Evolutionary conservation across 768 basidiomycete species (phyloP).

Genomic region (Termitomyces sp.): DNA sequence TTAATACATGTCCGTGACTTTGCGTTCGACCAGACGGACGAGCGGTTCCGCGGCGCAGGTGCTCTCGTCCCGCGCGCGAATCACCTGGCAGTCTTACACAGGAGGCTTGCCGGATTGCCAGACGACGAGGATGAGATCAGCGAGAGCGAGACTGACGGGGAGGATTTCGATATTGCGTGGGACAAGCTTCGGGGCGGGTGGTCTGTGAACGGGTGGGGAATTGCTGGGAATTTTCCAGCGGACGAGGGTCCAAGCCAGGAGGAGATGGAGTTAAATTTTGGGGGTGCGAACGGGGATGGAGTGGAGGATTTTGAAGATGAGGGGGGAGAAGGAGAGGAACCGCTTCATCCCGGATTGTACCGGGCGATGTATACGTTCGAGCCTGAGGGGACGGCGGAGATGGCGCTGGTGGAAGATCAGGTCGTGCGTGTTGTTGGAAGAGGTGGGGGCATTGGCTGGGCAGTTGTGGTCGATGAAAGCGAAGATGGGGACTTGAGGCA

Average conservation of each 20-base stretch:
- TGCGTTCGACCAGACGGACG: slow-evolving; percentile 28
- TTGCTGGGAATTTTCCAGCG: slow-evolving; percentile 15
- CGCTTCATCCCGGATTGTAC: slow-evolving; percentile 65
- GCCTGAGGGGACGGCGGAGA: slow-evolving; percentile 79
- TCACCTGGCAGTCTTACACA: slow-evolving; percentile 26
- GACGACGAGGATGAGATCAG: slow-evolving; percentile 12
- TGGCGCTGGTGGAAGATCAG: slow-evolving; percentile 75
- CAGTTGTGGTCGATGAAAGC: slow-evolving; percentile 48
- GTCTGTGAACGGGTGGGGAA: slow-evolving; percentile 14
- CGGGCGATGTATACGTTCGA: slow-evolving; percentile 75
- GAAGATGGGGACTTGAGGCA: slow-evolving; percentile 29
- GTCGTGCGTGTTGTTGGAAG: slow-evolving; percentile 66
- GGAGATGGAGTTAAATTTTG: slow-evolving; percentile 48
- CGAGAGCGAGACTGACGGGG: slow-evolving; percentile 14
- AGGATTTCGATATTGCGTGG: slow-evolving; percentile 23
- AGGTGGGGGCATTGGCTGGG: slow-evolving; percentile 80
- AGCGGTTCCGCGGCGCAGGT: slow-evolving; percentile 34
- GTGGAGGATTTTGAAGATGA: slow-evolving; percentile 19
- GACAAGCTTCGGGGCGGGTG: slow-evolving; percentile 23
- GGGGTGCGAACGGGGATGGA: slow-evolving; percentile 5
- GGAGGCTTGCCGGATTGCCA: slow-evolving; percentile 17
- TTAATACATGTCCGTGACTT: slow-evolving; percentile 41
- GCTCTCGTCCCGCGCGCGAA: slow-evolving; percentile 35
- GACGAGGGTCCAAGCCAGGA: slow-evolving; percentile 32
- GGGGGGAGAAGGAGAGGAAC: slow-evolving; percentile 32